Base-by-base conservation (phyloP, 192 early-diverging fungal genomes). In the Umbelopsis vinacea region DNA sequence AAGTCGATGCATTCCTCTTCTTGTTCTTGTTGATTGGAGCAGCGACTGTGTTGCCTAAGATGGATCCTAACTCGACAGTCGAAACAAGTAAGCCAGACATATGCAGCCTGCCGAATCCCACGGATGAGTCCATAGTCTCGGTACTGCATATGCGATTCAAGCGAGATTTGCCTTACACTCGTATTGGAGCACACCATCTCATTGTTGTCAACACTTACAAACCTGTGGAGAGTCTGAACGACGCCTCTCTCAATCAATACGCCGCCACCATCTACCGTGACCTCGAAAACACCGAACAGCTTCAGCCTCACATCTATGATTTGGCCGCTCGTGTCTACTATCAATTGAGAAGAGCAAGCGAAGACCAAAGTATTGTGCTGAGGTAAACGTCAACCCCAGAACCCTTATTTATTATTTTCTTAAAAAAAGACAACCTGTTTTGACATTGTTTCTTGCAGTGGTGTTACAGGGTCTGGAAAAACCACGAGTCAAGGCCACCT, bases 391-490 rank as follows among this genome's bases (percentile, higher is more conserved):
- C 33, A 57, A n/a, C 10, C 6, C 9, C 19, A 17, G 6, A 40
- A 48, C 24, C 33, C 46, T n/a, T n/a, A n/a, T n/a, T n/a, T n/a
- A n/a, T n/a, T n/a, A n/a, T n/a, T n/a, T n/a, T n/a, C n/a, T n/a
- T n/a, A n/a, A n/a, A n/a, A n/a, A n/a, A n/a, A n/a, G n/a, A n/a
- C n/a, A n/a, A n/a, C n/a, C n/a, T n/a, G n/a, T n/a, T 8, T 22
- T 52, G 26, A 46, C 37, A 54, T 54, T 24, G 3, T 81, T 71
- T 74, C 70, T 37, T 26, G 10, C 29, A 94, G 94, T 72, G 97
- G 97, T 40, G 88, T 94, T 55, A 86, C 87, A 38, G 95, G 96
- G 7, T 91, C 91, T 35, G 96, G 97, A 53, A 98, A 98, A 75
- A 85, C 95, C 1, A 87, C 89, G 38, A 84, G 89, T 1, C 86